phyloP scores from a whole-genome alignment of 768 basidiomycete species.

The Russula sp. region DNA sequence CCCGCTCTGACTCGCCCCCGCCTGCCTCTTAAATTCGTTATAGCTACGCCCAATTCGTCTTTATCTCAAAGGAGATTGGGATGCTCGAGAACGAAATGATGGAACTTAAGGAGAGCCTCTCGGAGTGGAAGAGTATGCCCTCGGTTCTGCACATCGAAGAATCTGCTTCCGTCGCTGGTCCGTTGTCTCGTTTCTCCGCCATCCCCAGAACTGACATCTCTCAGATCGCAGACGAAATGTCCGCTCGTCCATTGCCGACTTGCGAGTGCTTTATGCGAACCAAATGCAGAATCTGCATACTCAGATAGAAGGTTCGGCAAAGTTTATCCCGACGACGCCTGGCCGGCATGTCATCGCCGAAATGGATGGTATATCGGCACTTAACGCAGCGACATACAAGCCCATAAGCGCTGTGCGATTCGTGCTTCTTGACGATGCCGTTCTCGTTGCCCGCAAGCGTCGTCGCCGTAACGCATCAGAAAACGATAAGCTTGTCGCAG shows the following conservation, averaged over 20 bases:
- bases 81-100: conserved; percentile 96
- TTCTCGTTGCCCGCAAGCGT: conserved; percentile 78
- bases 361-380: conserved; percentile 69
- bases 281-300: conserved; percentile 90
- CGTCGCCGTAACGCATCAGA: conserved; percentile 52
- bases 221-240: conserved; percentile 50
- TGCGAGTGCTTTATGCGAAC: conserved; percentile 87
- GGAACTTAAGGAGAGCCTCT: conserved; percentile 87
- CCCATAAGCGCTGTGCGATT: conserved; percentile 80
- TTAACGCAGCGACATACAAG: conserved; percentile 95
- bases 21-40: not conserved
- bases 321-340: conserved; percentile 86
- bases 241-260: conserved; percentile 93
- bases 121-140: conserved; percentile 96
- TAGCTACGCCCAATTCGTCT: conserved; percentile 95
- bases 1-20: not conserved
- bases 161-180: conserved; percentile 56
- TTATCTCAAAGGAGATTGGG: conserved; percentile 94
- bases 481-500: conserved; percentile 78
- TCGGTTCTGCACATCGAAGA: conserved; percentile 87
- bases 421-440: conserved; percentile 85
- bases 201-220: not conserved
- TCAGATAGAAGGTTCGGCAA: conserved; percentile 89
- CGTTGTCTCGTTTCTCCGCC: conserved; percentile 16
- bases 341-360: conserved; percentile 89